Evolutionary conservation across 2,329 filamentous ascomycete species (phyloP).

Genomic region (Hypoxylon sp.): DNA sequence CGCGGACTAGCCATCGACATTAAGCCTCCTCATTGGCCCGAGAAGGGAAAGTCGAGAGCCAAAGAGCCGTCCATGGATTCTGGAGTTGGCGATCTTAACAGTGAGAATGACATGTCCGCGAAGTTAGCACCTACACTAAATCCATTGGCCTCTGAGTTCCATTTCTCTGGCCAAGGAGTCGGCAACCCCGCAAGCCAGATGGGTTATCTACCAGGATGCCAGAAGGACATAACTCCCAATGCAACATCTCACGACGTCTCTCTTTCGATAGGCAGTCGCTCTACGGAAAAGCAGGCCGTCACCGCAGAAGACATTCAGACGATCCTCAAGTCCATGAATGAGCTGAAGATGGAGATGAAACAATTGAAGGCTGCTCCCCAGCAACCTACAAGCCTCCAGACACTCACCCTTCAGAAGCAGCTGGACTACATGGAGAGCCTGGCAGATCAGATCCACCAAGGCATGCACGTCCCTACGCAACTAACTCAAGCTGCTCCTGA

Average conservation of each 20-base stretch:
- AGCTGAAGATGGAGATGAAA: conserved; percentile 24
- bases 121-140: conserved; percentile 39
- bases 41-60: background rate
- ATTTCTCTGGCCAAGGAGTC: background rate
- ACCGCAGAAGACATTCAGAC: conserved; percentile 10
- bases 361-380: conserved; percentile 7
- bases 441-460: background rate
- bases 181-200: background rate
- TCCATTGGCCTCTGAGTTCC: conserved; percentile 50
- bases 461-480: background rate
- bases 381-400: background rate
- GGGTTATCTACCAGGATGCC: background rate
- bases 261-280: background rate
- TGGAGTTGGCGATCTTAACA: background rate
- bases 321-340: conserved; percentile 7
- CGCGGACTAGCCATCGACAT: conserved; percentile 11
- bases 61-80: background rate
- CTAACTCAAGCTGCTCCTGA: background rate
- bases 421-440: conserved; percentile 11
- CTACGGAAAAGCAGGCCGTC: background rate
- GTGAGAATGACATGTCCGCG: background rate
- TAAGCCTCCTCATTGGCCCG: conserved; percentile 7
- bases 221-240: background rate
- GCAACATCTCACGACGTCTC: background rate
- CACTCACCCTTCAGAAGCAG: conserved; percentile 1